phyloP scores from a whole-genome alignment of 352 stramenopile genomes.

The Globisporangium acanthophoron region DNA sequence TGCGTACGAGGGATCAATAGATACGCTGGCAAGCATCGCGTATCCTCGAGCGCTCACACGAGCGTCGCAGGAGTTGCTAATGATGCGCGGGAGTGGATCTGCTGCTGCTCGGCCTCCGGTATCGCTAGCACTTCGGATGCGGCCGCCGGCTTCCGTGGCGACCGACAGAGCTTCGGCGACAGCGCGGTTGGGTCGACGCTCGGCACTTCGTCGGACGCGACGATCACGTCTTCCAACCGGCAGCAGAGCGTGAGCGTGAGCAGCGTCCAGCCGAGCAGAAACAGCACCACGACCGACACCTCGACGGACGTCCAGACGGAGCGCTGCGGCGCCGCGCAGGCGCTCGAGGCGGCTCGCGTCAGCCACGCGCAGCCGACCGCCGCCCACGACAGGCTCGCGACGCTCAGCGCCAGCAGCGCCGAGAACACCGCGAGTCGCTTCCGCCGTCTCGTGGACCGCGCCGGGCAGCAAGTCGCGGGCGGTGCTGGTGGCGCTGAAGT shows the following conservation, averaged over 20 bases:
- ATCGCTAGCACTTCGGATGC: no score
- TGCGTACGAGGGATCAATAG: no score
- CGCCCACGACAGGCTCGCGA: constrained; percentile 20
- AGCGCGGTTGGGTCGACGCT: constrained; percentile 31
- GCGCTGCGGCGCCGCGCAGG: background rate
- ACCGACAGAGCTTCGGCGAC: constrained; percentile 20
- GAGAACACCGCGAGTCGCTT: constrained; percentile 15
- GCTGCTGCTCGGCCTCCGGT: no score
- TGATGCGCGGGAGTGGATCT: no score
- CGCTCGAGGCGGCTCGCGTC: background rate
- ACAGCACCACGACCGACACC: constrained; percentile 25
- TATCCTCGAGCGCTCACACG: background rate
- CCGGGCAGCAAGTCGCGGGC: background rate
- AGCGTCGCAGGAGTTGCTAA: background rate
- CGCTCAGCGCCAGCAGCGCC: constrained; percentile 9
- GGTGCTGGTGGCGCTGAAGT: no score
- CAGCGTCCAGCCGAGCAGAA: constrained; percentile 27
- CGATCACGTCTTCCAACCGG: constrained; percentile 46
- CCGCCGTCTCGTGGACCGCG: background rate
- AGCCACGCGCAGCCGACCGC: constrained; percentile 18
- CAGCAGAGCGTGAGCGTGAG: constrained; percentile 46
- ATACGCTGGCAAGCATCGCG: no score
- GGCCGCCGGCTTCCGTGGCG: background rate
- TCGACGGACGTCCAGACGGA: constrained; percentile 8
- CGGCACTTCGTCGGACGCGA: constrained; percentile 19